phyloP scores from a whole-genome alignment of 2,329 filamentous ascomycete species.

The Alternaria solani region DNA sequence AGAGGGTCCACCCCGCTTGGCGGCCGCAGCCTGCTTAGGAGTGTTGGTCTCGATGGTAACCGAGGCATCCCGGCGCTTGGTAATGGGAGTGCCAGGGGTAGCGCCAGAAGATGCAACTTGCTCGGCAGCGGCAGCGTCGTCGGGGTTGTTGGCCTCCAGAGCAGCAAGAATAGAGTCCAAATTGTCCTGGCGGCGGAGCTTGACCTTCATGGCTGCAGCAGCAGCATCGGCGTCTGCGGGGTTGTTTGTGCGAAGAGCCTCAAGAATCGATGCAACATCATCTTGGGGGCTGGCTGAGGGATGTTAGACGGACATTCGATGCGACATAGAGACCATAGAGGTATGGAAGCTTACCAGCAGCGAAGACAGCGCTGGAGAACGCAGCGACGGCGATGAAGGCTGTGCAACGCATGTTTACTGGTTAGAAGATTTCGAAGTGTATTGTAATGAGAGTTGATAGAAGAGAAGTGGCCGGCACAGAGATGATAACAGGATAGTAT shows the following conservation, averaged over 20 bases:
- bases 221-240: conserved; percentile 39
- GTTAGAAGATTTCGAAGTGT: conserved; percentile 3
- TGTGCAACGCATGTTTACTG: conserved; percentile 41
- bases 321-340: background rate
- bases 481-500: conserved; percentile 27
- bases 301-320: background rate
- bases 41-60: conserved; percentile 30
- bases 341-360: conserved; percentile 22
- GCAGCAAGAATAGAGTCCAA: conserved; percentile 32
- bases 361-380: conserved; percentile 40
- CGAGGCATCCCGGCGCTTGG: conserved; percentile 22
- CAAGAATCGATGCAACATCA: conserved; percentile 38
- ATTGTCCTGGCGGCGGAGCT: conserved; percentile 35
- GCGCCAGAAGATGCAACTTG: conserved; percentile 5
- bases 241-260: conserved; percentile 39
- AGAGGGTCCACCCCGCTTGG: conserved; percentile 1
- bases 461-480: conserved; percentile 43
- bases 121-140: conserved; percentile 33
- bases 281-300: conserved; percentile 28
- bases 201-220: conserved; percentile 35
- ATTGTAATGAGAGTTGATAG: conserved; percentile 7
- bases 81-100: background rate
- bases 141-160: conserved; percentile 33
- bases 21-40: conserved; percentile 28
- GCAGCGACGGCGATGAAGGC: conserved; percentile 34